Conservation (phyloP, 305 asterid genomes). For the Solanum chacoense region DNA sequence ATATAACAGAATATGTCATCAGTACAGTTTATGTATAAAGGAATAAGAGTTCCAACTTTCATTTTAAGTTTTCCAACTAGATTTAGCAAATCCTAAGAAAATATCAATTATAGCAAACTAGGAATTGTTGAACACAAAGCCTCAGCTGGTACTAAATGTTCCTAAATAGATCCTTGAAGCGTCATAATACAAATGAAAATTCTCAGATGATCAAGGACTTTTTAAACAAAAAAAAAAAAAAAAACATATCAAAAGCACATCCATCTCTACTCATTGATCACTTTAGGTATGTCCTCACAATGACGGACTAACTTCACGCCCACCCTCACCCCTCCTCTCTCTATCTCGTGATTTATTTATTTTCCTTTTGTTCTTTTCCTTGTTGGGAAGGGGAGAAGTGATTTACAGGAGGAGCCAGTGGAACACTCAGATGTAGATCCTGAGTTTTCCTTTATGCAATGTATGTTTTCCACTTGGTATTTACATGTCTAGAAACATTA, state of each 20-base stretch:
- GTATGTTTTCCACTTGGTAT: background rate
- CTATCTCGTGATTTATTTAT: background rate
- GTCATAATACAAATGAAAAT: background rate
- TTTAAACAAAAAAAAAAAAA: background rate
- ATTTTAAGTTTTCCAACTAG: background rate
- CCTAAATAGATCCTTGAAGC: background rate
- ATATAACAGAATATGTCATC: background rate
- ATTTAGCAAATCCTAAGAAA: background rate
- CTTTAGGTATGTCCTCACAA: background rate
- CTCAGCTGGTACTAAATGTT: background rate
- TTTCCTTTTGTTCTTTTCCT: background rate
- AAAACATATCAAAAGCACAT: background rate
- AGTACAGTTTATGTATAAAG: background rate
- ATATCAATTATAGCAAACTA: background rate
- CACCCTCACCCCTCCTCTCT: background rate
- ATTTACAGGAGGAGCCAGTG: background rate
- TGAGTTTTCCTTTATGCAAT: background rate
- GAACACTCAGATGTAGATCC: background rate
- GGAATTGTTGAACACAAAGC: background rate
- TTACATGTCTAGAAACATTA: conserved; percentile 14
- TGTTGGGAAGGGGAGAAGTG: background rate
- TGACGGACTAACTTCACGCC: background rate
- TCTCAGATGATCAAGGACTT: background rate
- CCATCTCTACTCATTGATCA: background rate
- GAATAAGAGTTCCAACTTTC: background rate